These are phyloP conservation scores for Phytophthora idaei DNA, from an alignment of 352 stramenopile species.

Conservation along the genomic window DNA sequence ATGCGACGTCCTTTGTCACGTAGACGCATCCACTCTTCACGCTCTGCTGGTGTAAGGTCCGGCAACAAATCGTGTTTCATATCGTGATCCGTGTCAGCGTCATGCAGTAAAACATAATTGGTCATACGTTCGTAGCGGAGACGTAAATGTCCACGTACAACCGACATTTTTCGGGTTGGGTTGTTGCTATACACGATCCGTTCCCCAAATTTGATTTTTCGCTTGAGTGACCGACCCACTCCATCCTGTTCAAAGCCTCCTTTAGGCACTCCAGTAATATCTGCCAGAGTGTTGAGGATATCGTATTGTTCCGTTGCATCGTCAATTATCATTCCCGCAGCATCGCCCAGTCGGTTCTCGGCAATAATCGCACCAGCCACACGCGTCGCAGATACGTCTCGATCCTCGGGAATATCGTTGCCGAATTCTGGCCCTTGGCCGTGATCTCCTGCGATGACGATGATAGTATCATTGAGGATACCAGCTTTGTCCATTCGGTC, in stretches of 20 bases:
- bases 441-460: slow-evolving; percentile 60
- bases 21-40: slow-evolving; percentile 19
- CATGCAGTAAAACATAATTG: slow-evolving; percentile 36
- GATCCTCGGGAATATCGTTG: slow-evolving; percentile 29
- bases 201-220: slow-evolving; percentile 31
- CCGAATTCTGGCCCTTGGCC: slow-evolving; percentile 50
- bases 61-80: slow-evolving; percentile 41
- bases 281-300: slow-evolving; percentile 43
- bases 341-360: slow-evolving; percentile 36
- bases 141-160: slow-evolving; percentile 42
- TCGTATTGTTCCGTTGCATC: slow-evolving; percentile 46
- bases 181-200: slow-evolving; percentile 58
- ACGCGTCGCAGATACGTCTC: slow-evolving; percentile 41
- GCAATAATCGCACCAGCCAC: slow-evolving; percentile 43
- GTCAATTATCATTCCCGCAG: slow-evolving; percentile 34
- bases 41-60: slow-evolving; percentile 14
- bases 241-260: slow-evolving; percentile 40
- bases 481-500: slow-evolving; percentile 48
- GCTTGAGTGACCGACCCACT: slow-evolving; percentile 49
- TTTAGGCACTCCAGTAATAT: slow-evolving; percentile 38
- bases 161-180: slow-evolving; percentile 43
- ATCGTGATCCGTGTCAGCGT: slow-evolving; percentile 43
- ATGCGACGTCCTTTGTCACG: slow-evolving; percentile 37
- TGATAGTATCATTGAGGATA: slow-evolving; percentile 59
- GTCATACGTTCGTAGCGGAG: slow-evolving; percentile 42